Conservation (phyloP, 768 basidiomycete species). For the Leccinellum rugosiceps region DNA sequence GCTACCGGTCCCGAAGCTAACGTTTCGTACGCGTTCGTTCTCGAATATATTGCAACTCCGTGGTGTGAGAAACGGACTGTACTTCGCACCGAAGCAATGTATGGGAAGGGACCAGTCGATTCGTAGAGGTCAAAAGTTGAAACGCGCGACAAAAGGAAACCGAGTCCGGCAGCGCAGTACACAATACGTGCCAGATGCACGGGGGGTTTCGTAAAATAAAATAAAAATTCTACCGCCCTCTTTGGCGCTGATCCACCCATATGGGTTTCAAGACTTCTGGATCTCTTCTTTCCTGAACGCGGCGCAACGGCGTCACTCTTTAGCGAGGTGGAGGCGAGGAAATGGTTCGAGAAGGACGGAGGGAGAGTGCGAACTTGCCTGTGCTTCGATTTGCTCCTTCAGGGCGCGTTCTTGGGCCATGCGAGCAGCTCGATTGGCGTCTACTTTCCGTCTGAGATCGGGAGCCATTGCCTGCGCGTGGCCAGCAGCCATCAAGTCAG, state of each 20-base stretch:
- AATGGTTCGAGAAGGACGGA: constrained; percentile 3
- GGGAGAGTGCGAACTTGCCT: constrained; percentile 40
- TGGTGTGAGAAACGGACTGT: not conserved
- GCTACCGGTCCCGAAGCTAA: not conserved
- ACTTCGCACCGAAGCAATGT: not conserved
- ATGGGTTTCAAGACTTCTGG: constrained; percentile 32
- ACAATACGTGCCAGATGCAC: not conserved
- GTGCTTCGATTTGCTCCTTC: constrained; percentile 48
- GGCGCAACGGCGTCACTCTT: constrained; percentile 3
- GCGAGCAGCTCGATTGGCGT: constrained; percentile 52
- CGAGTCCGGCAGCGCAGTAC: not conserved
- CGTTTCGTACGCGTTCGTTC: not conserved
- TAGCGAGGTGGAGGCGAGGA: not conserved
- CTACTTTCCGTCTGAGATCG: constrained; percentile 61
- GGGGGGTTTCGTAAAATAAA: not conserved
- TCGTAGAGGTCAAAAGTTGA: not conserved
- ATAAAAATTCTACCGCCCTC: constrained; percentile 8
- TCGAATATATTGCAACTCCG: not conserved
- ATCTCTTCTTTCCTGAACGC: constrained; percentile 21
- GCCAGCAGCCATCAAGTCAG: not conserved
- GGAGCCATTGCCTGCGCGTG: constrained; percentile 55
- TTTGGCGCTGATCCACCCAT: constrained; percentile 29
- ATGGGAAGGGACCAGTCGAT: not conserved
- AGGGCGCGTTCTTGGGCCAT: constrained; percentile 51
- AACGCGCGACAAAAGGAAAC: not conserved